A percentile compares a stretch with the other conserved stretches of the same genome.
phyloP scores from a whole-genome alignment of 2,329 filamentous ascomycete species.

The Botrytis elliptica region DNA sequence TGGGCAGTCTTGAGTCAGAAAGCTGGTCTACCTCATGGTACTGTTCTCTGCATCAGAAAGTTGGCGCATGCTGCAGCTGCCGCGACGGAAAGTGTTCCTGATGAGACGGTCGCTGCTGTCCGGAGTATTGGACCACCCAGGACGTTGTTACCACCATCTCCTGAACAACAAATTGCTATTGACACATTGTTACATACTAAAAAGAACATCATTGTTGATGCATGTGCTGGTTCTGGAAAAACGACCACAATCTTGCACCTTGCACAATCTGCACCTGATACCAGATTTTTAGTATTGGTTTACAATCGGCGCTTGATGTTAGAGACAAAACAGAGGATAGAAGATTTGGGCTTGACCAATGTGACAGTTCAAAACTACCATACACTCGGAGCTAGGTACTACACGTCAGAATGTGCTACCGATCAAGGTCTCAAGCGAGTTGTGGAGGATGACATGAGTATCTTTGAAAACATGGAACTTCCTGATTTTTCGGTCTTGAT shows the following conservation, averaged over 20 bases:
- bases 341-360: conserved; percentile 9
- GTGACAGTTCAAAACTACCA: conserved; percentile 12
- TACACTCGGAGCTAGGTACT: conserved; percentile 7
- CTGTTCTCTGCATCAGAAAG: neutral
- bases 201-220: conserved; percentile 14
- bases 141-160: conserved; percentile 13
- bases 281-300: conserved; percentile 6
- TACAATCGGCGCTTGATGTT: conserved; percentile 20
- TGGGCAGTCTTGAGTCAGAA: neutral
- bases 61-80: neutral
- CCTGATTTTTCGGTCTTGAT: conserved; percentile 16
- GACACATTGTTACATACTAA: conserved; percentile 16
- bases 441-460: conserved; percentile 11
- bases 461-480: conserved; percentile 9
- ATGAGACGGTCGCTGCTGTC: neutral
- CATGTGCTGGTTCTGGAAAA: conserved; percentile 19
- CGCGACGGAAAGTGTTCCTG: neutral
- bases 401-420: conserved; percentile 15
- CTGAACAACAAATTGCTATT: conserved; percentile 16
- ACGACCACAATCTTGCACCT: conserved; percentile 16
- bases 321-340: conserved; percentile 14
- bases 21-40: neutral
- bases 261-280: conserved; percentile 9
- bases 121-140: neutral
- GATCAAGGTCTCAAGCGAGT: conserved; percentile 20